Percentiles rank a stretch among this genome's conserved stretches.
Conservation (phyloP, 169 alveolate species). For the Neospora caninum region DNA sequence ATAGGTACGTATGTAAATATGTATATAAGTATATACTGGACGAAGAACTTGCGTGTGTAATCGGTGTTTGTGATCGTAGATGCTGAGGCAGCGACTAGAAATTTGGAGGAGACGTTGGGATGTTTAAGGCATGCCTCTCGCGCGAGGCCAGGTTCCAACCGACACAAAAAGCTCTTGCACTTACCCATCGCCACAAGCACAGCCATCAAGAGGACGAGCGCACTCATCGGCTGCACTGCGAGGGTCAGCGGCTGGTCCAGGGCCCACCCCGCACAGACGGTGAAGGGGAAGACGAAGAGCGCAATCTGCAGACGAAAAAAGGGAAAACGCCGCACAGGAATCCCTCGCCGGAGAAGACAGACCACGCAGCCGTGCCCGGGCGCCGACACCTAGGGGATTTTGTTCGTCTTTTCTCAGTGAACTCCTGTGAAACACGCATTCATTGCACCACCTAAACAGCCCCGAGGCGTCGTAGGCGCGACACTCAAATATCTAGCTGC, state of each 20-base stretch:
- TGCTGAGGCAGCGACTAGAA: too few species aligned
- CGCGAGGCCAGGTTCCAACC: too few species aligned
- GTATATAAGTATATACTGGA: background rate
- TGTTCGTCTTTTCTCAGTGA: too few species aligned
- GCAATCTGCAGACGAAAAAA: slow-evolving; percentile 58
- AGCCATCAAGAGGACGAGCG: slow-evolving; percentile 78
- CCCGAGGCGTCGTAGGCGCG: too few species aligned
- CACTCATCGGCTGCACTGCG: slow-evolving; percentile 82
- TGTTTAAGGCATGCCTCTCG: too few species aligned
- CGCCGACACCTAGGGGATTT: too few species aligned
- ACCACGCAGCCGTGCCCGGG: background rate
- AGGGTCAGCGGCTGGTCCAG: slow-evolving; percentile 85
- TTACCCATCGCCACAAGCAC: slow-evolving; percentile 75
- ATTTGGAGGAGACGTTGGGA: too few species aligned
- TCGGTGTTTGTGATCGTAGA: background rate
- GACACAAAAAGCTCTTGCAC: too few species aligned
- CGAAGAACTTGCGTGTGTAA: background rate
- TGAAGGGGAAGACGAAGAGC: slow-evolving; percentile 81
- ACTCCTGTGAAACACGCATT: too few species aligned
- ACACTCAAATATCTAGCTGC: too few species aligned
- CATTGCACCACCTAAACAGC: too few species aligned
- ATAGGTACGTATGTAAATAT: background rate
- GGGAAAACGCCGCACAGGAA: background rate
- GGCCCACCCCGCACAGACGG: slow-evolving; percentile 88
- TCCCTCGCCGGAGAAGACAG: background rate